Conservation (phyloP, 148 eudicot genomes). For the Simmondsia chinensis region DNA sequence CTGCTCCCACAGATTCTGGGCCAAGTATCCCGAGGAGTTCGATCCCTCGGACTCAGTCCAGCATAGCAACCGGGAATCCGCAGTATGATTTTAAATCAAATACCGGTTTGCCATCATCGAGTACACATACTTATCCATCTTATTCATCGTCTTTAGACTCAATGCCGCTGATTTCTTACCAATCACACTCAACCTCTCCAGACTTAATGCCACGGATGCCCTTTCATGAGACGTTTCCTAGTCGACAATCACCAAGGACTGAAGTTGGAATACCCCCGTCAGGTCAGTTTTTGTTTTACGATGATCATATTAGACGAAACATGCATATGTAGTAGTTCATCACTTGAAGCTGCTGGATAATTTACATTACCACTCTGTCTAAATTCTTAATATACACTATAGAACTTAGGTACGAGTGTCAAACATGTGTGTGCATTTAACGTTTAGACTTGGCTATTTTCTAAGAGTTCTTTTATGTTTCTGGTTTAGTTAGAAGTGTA, state of each 20-base stretch:
- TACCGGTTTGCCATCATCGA: conserved; percentile 13
- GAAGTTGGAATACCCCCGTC: conserved; percentile 21
- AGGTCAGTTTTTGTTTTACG: conserved; percentile 13
- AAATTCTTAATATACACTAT: no score
- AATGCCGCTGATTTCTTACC: conserved; percentile 12
- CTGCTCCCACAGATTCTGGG: conserved; percentile 19
- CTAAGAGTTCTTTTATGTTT: no score
- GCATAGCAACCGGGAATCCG: conserved; percentile 7
- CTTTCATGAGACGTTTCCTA: conserved; percentile 11
- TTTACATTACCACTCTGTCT: neutral
- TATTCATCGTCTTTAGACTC: conserved; percentile 9
- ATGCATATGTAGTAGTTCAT: conserved; percentile 20
- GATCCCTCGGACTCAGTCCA: conserved; percentile 4
- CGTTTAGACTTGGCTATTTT: no score
- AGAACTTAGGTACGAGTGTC: no score
- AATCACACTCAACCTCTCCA: conserved; percentile 8
- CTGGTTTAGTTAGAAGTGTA: no score
- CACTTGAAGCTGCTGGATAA: neutral
- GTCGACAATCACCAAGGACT: conserved; percentile 7
- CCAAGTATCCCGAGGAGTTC: conserved; percentile 8
- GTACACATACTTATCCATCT: conserved; percentile 5
- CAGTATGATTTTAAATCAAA: conserved; percentile 12
- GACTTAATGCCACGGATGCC: conserved; percentile 18
- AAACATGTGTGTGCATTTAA: no score
- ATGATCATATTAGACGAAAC: conserved; percentile 22